phyloP scores from a whole-genome alignment of 129 eudicot genomes.

The Helianthus tuberosus region DNA sequence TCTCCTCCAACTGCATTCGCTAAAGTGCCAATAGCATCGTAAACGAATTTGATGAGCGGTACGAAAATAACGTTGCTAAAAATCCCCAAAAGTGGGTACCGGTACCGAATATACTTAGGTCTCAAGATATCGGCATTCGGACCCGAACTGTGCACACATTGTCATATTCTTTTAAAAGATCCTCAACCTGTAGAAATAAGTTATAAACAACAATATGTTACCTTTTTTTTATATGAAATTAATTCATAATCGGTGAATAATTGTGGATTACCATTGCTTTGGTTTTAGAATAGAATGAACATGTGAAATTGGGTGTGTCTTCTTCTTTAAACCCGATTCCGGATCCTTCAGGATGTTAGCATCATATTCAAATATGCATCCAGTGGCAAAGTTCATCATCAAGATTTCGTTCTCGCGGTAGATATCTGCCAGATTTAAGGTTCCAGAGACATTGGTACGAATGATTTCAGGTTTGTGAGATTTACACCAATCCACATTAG shows the following conservation, averaged over 20 bases:
- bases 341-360: neutral
- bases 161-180: too few relatives aligned
- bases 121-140: too few relatives aligned
- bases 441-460: neutral
- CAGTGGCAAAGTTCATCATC: neutral
- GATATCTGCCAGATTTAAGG: neutral
- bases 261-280: neutral
- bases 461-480: neutral
- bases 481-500: neutral
- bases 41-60: slow-evolving; percentile 27
- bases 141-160: too few relatives aligned
- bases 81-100: too few relatives aligned
- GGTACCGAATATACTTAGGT: too few relatives aligned
- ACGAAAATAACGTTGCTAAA: too few relatives aligned
- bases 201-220: neutral
- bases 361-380: neutral
- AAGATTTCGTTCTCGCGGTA: neutral
- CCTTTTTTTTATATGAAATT: neutral
- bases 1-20: slow-evolving; percentile 99
- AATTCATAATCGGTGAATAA: neutral
- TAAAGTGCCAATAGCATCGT: slow-evolving; percentile 96
- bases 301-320: neutral
- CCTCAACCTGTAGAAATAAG: neutral
- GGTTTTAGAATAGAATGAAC: neutral
- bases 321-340: too few relatives aligned